Evolutionary conservation across 495 filamentous ascomycete genomes (phyloP), one percentile per base, ranked within the genome.

Genomic region (Neurospora discreta): DNA sequence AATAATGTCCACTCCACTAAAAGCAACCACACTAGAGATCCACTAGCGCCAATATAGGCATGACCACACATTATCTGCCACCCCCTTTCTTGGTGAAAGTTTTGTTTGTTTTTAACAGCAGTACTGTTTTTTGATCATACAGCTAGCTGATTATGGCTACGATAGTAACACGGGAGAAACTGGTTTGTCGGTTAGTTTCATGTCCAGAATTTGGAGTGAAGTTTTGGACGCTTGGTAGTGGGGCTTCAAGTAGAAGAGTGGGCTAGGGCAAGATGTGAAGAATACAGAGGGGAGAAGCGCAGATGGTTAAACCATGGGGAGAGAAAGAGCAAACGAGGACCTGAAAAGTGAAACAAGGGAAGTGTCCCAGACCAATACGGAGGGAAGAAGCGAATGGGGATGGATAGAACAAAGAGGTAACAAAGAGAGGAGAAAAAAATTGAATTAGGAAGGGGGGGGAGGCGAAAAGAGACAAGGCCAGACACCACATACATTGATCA

Each of bases 401-500:
- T 23, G 20, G 46, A 52, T 26, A 26, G 44, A 52, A 52, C 20
- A 52, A 23, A 11, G 44, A n/a, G n/a, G n/a, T n/a, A n/a, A n/a
- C n/a, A n/a, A n/a, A n/a, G n/a, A n/a, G n/a, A n/a, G n/a, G n/a
- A n/a, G n/a, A n/a, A n/a, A n/a, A n/a, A n/a, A n/a, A n/a, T n/a
- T n/a, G n/a, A n/a, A n/a, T n/a, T n/a, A n/a, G n/a, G n/a, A n/a
- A n/a, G n/a, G n/a, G n/a, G n/a, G n/a, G n/a, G n/a, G n/a, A n/a
- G n/a, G n/a, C n/a, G 26, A 33, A 18, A 20, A 9, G n/a, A 41
- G 0, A 8, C 20, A 44, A 41, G n/a, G 46, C 5, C 44, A 13
- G 44, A 26, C n/a, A 26, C 44, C 26, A 90, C 94, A 89, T 78
- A 97, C 95, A 83, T 97, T 97, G 84, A 97, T 94, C 76, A 97